phyloP scores from a whole-genome alignment of 2,329 filamentous ascomycete species.

The Arthrobotrys entomopaga region DNA sequence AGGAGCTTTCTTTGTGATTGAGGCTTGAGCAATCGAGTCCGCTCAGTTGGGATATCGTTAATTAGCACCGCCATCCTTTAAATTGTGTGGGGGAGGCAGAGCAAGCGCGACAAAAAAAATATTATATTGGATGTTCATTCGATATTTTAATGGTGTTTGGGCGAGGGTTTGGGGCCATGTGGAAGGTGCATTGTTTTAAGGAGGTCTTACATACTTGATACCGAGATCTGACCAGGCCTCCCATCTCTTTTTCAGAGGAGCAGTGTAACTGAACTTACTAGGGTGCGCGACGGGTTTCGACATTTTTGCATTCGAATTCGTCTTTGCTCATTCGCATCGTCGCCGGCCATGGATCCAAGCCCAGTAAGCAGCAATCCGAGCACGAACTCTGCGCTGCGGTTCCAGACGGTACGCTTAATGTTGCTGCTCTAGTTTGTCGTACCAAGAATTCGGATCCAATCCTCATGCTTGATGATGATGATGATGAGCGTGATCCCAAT shows the following conservation, averaged over 20 bases:
- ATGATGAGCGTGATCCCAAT: too few relatives aligned
- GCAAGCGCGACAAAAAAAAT: slow-evolving; percentile 15
- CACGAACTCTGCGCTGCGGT: slow-evolving; percentile 38
- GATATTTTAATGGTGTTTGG: slow-evolving; percentile 16
- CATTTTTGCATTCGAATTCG: slow-evolving; percentile 13
- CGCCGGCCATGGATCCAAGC: slow-evolving; percentile 46
- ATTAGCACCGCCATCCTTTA: slow-evolving; percentile 53
- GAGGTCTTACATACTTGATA: slow-evolving; percentile 55
- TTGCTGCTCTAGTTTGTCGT: too few relatives aligned
- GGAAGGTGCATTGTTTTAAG: slow-evolving; percentile 55
- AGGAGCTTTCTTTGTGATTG: slow-evolving; percentile 37
- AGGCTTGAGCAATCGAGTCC: slow-evolving; percentile 37
- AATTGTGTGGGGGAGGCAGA: slow-evolving; percentile 55
- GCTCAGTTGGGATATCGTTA: slow-evolving; percentile 34
- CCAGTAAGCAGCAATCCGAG: slow-evolving; percentile 44
- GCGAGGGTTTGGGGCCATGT: slow-evolving; percentile 50
- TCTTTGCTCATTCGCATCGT: slow-evolving; percentile 45
- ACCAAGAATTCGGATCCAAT: not conserved
- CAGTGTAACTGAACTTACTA: slow-evolving; percentile 39
- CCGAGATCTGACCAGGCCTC: slow-evolving; percentile 54
- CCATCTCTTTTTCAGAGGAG: slow-evolving; percentile 39
- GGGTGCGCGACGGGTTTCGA: slow-evolving; percentile 18
- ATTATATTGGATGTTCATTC: slow-evolving; percentile 9
- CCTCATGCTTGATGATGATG: too few relatives aligned
- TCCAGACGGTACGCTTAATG: slow-evolving; percentile 19